Evolutionary conservation across 2,329 filamentous ascomycete genomes (phyloP).

Genomic region (Metarhizium brunneum): DNA sequence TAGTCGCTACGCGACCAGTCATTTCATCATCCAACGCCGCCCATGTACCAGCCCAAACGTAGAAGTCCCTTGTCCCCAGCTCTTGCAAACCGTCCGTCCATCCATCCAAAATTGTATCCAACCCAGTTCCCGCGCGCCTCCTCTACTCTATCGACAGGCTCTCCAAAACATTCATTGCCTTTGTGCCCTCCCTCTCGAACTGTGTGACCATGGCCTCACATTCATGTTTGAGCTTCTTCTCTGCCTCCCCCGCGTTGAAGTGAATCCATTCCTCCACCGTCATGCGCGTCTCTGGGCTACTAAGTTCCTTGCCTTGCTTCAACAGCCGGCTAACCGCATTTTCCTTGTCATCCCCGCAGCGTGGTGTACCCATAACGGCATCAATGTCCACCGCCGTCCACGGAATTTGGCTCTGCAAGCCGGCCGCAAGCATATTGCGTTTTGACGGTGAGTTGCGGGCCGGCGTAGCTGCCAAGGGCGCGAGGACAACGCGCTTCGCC

Average conservation of each 20-base stretch:
- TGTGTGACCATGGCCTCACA: slow-evolving; percentile 74
- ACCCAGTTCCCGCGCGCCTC: not conserved
- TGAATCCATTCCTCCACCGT: slow-evolving; percentile 89
- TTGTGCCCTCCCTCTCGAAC: slow-evolving; percentile 76
- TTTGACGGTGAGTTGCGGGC: slow-evolving; percentile 51
- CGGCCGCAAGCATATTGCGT: slow-evolving; percentile 42
- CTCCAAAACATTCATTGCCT: slow-evolving; percentile 70
- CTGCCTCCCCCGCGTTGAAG: slow-evolving; percentile 69
- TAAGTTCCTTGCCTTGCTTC: slow-evolving; percentile 51
- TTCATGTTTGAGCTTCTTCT: slow-evolving; percentile 67
- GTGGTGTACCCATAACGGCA: slow-evolving; percentile 46
- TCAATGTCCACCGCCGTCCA: slow-evolving; percentile 78
- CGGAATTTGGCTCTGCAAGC: slow-evolving; percentile 45
- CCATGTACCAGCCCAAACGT: not conserved
- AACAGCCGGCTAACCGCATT: slow-evolving; percentile 41
- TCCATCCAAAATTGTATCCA: not conserved
- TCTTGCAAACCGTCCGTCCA: not conserved
- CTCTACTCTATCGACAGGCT: slow-evolving; percentile 50
- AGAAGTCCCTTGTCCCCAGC: not conserved
- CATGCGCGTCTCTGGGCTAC: slow-evolving; percentile 75
- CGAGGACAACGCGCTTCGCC: slow-evolving; percentile 38
- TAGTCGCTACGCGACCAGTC: not conserved
- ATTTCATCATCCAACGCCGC: not conserved
- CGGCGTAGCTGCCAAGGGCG: slow-evolving; percentile 36
- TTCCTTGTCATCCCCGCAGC: slow-evolving; percentile 38